These are phyloP conservation scores for Hirsutella minnesotensis DNA, from an alignment of 2,329 filamentous ascomycete genomes.

Conservation along the genomic window DNA sequence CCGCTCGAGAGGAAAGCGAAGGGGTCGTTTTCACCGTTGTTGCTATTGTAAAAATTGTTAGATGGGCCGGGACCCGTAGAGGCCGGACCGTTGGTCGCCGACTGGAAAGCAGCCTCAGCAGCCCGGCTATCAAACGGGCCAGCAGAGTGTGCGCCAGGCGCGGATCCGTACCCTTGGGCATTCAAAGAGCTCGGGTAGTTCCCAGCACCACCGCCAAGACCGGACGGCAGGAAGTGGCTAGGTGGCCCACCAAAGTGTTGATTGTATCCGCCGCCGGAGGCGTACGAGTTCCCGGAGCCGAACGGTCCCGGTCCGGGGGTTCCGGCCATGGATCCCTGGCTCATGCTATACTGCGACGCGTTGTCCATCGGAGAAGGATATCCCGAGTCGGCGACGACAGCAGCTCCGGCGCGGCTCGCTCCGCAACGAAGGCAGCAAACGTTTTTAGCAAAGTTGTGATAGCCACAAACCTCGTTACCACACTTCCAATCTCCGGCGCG, in stretches of 20 bases:
- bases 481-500: slow-evolving; percentile 98
- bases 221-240: slow-evolving; percentile 83
- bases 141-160: slow-evolving; percentile 67
- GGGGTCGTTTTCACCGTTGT: slow-evolving; percentile 60
- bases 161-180: slow-evolving; percentile 62
- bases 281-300: slow-evolving; percentile 58
- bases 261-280: slow-evolving; percentile 49
- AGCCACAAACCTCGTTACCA: slow-evolving; percentile 90
- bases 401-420: slow-evolving; percentile 84
- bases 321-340: slow-evolving; percentile 74
- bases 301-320: slow-evolving; percentile 70
- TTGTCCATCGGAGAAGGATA: slow-evolving; percentile 87
- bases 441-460: slow-evolving; percentile 99
- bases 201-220: slow-evolving; percentile 60
- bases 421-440: slow-evolving; percentile 95
- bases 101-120: slow-evolving; percentile 88
- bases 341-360: slow-evolving; percentile 73
- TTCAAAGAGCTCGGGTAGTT: slow-evolving; percentile 68
- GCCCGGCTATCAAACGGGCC: slow-evolving; percentile 87
- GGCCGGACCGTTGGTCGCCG: slow-evolving; percentile 69
- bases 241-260: slow-evolving; percentile 83
- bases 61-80: slow-evolving; percentile 65
- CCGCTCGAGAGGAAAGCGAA: slow-evolving; percentile 70
- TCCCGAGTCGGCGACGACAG: slow-evolving; percentile 86
- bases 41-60: slow-evolving; percentile 31